Evolutionary conservation across 139 green algal genomes (phyloP).

Genomic region (Closterium sp.): DNA sequence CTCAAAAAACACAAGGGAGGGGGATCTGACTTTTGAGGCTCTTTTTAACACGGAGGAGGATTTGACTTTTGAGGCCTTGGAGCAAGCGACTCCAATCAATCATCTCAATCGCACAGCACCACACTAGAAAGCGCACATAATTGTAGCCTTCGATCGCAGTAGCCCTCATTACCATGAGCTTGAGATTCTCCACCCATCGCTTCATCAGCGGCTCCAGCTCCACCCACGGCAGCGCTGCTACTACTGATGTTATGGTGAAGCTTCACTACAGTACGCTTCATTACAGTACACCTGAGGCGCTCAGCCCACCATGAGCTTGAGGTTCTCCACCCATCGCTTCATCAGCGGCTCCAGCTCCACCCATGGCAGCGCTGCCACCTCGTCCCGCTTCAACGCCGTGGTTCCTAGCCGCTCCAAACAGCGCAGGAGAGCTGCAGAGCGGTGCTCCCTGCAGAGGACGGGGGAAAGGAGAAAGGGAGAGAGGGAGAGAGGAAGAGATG

Average conservation of each 20-base stretch:
- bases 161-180: not conserved
- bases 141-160: too few relatives aligned
- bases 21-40: too few relatives aligned
- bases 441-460: not conserved
- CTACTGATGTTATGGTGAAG: too few relatives aligned
- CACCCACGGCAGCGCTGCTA: not conserved
- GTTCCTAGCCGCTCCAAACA: not conserved
- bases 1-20: too few relatives aligned
- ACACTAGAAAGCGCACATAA: too few relatives aligned
- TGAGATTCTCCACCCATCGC: not conserved
- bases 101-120: too few relatives aligned
- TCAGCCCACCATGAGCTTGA: too few relatives aligned
- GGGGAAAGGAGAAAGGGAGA: not conserved
- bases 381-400: not conserved
- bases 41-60: too few relatives aligned
- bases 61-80: too few relatives aligned
- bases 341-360: not conserved
- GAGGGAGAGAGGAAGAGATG: not conserved
- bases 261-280: too few relatives aligned
- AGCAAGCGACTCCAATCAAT: too few relatives aligned
- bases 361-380: not conserved
- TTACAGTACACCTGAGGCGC: too few relatives aligned
- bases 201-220: not conserved
- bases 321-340: not conserved
- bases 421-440: not conserved